phyloP scores from a whole-genome alignment of 441 rosid species.

The Erodium chrysanthum region DNA sequence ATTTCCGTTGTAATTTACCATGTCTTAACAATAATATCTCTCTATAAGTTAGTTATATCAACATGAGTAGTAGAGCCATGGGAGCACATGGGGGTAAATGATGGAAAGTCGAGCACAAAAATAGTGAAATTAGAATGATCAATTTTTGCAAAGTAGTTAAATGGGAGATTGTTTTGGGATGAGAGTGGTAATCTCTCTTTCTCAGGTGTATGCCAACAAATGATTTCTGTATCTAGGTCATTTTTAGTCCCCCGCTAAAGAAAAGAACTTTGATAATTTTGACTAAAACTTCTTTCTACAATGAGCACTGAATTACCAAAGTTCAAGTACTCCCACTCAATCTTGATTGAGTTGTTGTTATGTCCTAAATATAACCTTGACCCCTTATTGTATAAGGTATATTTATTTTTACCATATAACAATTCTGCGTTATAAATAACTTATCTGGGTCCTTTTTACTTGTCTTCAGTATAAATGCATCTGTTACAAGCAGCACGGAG shows the following conservation, averaged over 20 bases:
- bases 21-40: background rate
- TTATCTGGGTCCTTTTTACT: slow-evolving; percentile 4
- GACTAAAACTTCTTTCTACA: background rate
- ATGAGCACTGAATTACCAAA: background rate
- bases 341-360: background rate
- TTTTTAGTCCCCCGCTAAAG: too few species aligned
- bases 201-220: background rate
- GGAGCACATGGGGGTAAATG: background rate
- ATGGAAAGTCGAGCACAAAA: background rate
- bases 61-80: background rate
- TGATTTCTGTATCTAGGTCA: background rate
- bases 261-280: background rate
- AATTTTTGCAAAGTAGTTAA: background rate
- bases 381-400: background rate
- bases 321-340: background rate
- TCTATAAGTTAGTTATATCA: background rate
- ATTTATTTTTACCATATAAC: background rate
- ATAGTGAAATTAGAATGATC: background rate
- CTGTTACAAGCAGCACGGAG: slow-evolving; percentile 90
- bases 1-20: background rate
- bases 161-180: background rate
- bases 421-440: background rate
- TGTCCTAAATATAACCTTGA: background rate
- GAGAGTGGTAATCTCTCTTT: background rate
- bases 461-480: slow-evolving; percentile 65